Evolutionary conservation across 805 yeast species (phyloP), one percentile per base, ranked within the genome.

Genomic region (Yarrowia sp.): DNA sequence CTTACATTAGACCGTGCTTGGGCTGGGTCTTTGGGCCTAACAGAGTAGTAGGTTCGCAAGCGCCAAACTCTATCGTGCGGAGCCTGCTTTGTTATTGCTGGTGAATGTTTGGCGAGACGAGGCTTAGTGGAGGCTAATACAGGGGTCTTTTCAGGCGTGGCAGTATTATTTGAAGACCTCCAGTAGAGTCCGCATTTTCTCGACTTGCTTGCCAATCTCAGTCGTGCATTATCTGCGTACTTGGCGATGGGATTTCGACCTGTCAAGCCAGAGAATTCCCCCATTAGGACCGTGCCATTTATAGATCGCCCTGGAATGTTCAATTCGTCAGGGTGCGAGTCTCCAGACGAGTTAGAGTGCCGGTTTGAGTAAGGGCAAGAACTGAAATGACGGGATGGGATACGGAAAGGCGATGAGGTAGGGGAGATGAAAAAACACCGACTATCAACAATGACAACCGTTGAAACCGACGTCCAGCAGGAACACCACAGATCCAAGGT

Each of bases 51-150:
- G 59, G 59, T 53, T 53, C 35, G 52, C 52, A 4, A 32, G 53
- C 16, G 43, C 32, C 45, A 53, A 53, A 53, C 59, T 53, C 45
- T 53, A 53, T 53, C 59, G 59, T 53, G 45, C 3, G 16, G 35
- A 53, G 59, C 35, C 59, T 38, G 38, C 58, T 16, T 52, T 52
- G 58, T 52, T 52, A 38, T 52, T 52, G 58, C 58, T 52, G 58
- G 58, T 16, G 43, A 16, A 38, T 52, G 58, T 52, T 52, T 52
- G 58, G 43, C 58, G 58, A 52, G 58, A 38, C 56, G 56, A 16
- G 56, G 56, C 43, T 52, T 19, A 35, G 42, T 16, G 42, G 43
- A 38, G 56, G 26, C 15, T 35, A 35, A 16, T n/a, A 16, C 26
- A 10, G 32, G 58, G 43, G 42, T 16, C 14, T 12, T 22, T 22